Base-by-base conservation (phyloP, 2,329 filamentous ascomycete genomes). In the Fusarium irregulare region DNA sequence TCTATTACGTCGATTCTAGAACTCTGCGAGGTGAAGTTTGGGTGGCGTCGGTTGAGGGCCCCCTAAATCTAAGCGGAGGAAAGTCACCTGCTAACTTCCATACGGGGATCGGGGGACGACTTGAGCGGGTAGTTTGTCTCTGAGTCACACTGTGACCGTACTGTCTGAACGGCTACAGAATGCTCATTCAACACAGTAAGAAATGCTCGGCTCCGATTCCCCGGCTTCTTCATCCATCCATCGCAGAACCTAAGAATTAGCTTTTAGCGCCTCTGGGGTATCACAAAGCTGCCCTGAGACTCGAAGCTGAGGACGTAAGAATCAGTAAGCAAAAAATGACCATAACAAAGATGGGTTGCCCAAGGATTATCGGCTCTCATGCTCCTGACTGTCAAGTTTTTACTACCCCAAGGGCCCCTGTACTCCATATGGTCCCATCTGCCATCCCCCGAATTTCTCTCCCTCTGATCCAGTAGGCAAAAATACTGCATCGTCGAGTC, bases 81-180 rank as follows among this genome's bases (percentile, higher is more conserved):
- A 51, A 64, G 63, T 70, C 67, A 71, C 62, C 67, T 70, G 67
- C 54, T 71, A 48, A 40, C 14, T 46, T 40, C 12, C 12, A 30
- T 30, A n/a, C 16, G 12, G 23, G 49, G 28, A 60, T 63, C 58
- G 67, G 67, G 62, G 67, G 58, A 42, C 49, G 60, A 55, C 45
- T 54, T 44, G 34, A 32, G 13, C 28, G 16, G n/a, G 48, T 13
- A 27, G 49, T 51, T 48, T 56, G 44, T 37, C 28, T 34, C 37
- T 16, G 7, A 25, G 13, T 9, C 21, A 20, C 12, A 64, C 67
- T 60, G 50, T 60, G 4, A 8, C 2, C 0, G 5, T 16, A 70
- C 67, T 44, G 67, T 49, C 27, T 27, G 1, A 0, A 3, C 0
- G 1, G 0, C 0, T 0, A 3, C 1, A 3, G 4, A 7, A 6